These are phyloP conservation scores for Camillea tinctor DNA, from an alignment of 2,329 filamentous ascomycete species.

Conservation along the genomic window DNA sequence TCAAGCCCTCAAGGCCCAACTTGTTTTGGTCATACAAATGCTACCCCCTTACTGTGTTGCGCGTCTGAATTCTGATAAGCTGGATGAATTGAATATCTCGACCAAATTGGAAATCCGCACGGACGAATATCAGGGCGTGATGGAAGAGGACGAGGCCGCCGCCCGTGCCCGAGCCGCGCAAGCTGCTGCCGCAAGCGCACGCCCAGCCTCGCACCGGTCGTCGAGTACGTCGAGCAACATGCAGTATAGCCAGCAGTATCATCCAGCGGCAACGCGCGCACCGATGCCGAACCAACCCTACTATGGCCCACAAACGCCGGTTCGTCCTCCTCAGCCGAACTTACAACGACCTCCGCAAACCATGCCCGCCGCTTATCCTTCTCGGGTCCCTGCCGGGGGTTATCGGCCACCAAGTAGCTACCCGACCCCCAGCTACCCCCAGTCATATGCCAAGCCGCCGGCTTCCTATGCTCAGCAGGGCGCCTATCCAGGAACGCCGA, in stretches of 20 bases:
- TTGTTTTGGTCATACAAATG: conserved; percentile 69
- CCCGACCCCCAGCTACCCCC: conserved; percentile 40
- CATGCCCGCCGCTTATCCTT: conserved; percentile 37
- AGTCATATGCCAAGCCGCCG: conserved; percentile 52
- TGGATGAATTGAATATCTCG: conserved; percentile 81
- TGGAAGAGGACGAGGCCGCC: conserved; percentile 78
- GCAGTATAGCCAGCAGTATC: conserved; percentile 48
- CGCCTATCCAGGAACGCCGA: conserved; percentile 43
- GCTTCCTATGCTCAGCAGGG: conserved; percentile 51
- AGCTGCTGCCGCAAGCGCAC: conserved; percentile 37
- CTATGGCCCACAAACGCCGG: conserved; percentile 44
- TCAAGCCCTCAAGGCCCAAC: conserved; percentile 70
- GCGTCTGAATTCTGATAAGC: conserved; percentile 79
- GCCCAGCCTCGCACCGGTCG: conserved; percentile 37
- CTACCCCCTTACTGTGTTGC: conserved; percentile 83
- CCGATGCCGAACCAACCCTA: conserved; percentile 43
- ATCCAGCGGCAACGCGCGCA: conserved; percentile 43
- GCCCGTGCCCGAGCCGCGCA: conserved; percentile 48
- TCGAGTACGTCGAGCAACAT: conserved; percentile 41
- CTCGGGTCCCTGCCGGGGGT: conserved; percentile 40
- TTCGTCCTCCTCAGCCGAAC: conserved; percentile 37
- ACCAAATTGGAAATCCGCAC: conserved; percentile 72
- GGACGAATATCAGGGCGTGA: conserved; percentile 71
- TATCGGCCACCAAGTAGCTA: conserved; percentile 52
- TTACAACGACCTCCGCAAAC: conserved; percentile 40